A percentile compares a stretch with the other conserved stretches of the same genome.
phyloP scores from a whole-genome alignment of 2,329 filamentous ascomycete genomes.

The Penicillium decumbens region DNA sequence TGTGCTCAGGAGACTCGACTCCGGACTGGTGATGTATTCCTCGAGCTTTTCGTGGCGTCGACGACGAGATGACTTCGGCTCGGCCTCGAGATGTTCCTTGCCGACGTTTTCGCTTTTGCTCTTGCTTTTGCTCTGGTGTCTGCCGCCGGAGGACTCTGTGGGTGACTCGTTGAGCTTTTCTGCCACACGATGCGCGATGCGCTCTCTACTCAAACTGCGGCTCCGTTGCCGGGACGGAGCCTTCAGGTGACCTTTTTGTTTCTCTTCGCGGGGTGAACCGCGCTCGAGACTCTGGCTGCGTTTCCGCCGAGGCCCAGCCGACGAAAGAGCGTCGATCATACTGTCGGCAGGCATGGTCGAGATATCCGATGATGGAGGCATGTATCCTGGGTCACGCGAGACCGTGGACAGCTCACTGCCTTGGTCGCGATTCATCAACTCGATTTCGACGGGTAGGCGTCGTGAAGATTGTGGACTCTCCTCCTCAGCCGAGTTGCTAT shows the following conservation, averaged over 20 bases:
- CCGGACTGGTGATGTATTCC: slow-evolving; percentile 51
- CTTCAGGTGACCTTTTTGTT: slow-evolving; percentile 51
- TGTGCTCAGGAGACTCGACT: slow-evolving; percentile 58
- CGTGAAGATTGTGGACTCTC: slow-evolving; percentile 70
- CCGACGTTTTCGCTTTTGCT: slow-evolving; percentile 42
- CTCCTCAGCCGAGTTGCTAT: slow-evolving; percentile 72
- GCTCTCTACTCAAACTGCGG: slow-evolving; percentile 62
- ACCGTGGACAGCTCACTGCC: slow-evolving; percentile 61
- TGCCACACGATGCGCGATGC: slow-evolving; percentile 64
- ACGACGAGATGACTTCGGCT: slow-evolving; percentile 45
- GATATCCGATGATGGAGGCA: slow-evolving; percentile 73
- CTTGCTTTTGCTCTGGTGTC: slow-evolving; percentile 35
- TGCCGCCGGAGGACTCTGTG: slow-evolving; percentile 42
- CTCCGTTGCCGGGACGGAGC: slow-evolving; percentile 56
- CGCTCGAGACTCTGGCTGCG: slow-evolving; percentile 50
- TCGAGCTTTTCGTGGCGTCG: slow-evolving; percentile 48
- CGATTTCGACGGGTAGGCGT: slow-evolving; percentile 75
- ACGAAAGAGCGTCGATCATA: slow-evolving; percentile 55
- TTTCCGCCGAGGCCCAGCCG: slow-evolving; percentile 44
- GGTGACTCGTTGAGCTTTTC: slow-evolving; percentile 59
- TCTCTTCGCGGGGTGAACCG: slow-evolving; percentile 31
- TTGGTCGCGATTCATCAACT: slow-evolving; percentile 66
- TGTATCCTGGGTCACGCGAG: slow-evolving; percentile 59
- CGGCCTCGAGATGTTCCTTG: slow-evolving; percentile 44
- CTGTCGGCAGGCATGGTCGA: slow-evolving; percentile 75